phyloP scores from a whole-genome alignment of 805 yeast genomes.

The Naumovozyma dairenensis region DNA sequence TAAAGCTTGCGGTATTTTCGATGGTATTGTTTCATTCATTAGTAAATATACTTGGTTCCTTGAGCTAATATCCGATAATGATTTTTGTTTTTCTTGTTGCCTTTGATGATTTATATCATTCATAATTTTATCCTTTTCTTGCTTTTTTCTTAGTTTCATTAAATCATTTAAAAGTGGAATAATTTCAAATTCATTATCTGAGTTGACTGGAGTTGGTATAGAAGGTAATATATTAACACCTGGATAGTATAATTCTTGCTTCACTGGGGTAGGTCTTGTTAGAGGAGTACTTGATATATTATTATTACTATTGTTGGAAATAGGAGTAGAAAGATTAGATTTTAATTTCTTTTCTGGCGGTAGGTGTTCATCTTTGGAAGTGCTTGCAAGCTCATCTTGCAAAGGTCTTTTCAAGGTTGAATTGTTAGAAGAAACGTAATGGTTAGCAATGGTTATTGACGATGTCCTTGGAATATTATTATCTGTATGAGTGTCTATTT shows the following conservation, averaged over 20 bases:
- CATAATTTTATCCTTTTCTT: conserved; percentile 22
- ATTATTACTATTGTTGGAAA: background rate
- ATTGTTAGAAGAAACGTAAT: too few species aligned
- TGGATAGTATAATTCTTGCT: background rate
- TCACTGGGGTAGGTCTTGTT: too few species aligned
- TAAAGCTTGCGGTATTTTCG: conserved; percentile 44
- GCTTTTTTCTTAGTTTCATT: conserved; percentile 9
- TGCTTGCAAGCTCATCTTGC: too few species aligned
- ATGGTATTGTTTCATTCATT: conserved; percentile 43
- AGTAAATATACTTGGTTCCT: conserved; percentile 37
- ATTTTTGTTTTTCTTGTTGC: conserved; percentile 19
- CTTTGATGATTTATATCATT: conserved; percentile 35
- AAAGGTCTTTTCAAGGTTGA: background rate
- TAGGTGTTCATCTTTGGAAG: too few species aligned
- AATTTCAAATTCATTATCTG: conserved; percentile 3
- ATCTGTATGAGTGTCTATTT: too few species aligned
- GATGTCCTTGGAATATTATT: too few species aligned
- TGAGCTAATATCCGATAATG: conserved; percentile 34
- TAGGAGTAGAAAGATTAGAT: background rate
- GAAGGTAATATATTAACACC: conserved; percentile 1
- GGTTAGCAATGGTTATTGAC: too few species aligned
- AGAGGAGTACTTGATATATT: too few species aligned
- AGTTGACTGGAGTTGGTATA: conserved; percentile 8
- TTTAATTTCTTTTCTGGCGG: background rate
- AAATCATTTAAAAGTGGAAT: conserved; percentile 15